Conservation (phyloP, 2,329 filamentous ascomycete genomes). For the Fusarium gaditjirri region DNA sequence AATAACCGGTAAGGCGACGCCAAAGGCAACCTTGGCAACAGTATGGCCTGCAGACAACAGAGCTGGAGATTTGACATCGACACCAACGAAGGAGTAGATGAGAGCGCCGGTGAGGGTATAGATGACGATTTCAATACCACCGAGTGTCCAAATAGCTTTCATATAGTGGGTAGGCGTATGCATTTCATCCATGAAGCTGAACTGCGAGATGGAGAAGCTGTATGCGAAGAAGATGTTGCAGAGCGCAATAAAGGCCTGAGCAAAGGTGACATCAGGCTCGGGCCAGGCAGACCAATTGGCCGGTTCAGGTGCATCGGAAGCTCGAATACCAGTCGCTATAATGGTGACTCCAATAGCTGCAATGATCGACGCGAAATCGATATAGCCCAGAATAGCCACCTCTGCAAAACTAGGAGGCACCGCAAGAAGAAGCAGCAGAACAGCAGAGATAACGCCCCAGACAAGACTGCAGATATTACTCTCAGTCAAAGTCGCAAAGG, state of each 20-base stretch:
- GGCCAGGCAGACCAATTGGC: conserved; percentile 53
- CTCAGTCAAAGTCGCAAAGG: conserved; percentile 69
- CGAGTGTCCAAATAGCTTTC: conserved; percentile 67
- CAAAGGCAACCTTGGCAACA: conserved; percentile 53
- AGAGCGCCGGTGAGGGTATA: conserved; percentile 72
- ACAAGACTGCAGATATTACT: conserved; percentile 56
- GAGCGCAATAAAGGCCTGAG: conserved; percentile 66
- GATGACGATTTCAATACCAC: conserved; percentile 67
- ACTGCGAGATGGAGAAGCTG: conserved; percentile 58
- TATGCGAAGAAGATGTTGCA: conserved; percentile 76
- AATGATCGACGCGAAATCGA: conserved; percentile 48
- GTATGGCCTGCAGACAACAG: conserved; percentile 67
- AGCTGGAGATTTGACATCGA: conserved; percentile 69
- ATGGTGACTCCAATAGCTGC: conserved; percentile 71
- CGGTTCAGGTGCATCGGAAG: conserved; percentile 17
- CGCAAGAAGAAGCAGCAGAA: conserved; percentile 53
- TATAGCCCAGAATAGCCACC: conserved; percentile 41
- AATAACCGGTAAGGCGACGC: conserved; percentile 72
- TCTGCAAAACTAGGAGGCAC: conserved; percentile 55
- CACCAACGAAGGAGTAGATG: conserved; percentile 73
- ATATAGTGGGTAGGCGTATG: conserved; percentile 53
- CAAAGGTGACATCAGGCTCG: conserved; percentile 54
- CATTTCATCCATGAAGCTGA: conserved; percentile 60
- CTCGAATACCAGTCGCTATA: conserved; percentile 65
- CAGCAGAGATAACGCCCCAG: conserved; percentile 53